Evolutionary conservation across 2,329 filamentous ascomycete species (phyloP).

Genomic region (Clarireedia hainanense): DNA sequence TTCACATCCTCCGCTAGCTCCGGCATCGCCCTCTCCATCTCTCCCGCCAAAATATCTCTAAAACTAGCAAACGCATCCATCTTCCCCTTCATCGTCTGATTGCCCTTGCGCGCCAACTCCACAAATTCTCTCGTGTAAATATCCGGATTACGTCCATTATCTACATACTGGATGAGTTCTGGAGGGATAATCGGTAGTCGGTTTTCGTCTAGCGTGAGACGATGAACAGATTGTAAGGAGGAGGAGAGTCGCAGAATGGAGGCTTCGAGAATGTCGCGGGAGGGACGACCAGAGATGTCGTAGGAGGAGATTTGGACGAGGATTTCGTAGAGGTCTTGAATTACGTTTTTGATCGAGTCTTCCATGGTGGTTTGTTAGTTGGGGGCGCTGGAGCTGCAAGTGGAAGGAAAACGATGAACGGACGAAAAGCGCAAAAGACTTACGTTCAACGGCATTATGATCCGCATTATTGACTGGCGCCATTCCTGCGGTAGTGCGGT

Average conservation of each 20-base stretch:
- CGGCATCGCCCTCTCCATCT: slow-evolving; percentile 26
- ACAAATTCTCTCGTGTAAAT: slow-evolving; percentile 70
- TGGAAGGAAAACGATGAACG: too few species aligned
- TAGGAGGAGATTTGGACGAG: slow-evolving; percentile 57
- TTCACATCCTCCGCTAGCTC: slow-evolving; percentile 27
- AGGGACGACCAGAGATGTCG: slow-evolving; percentile 42
- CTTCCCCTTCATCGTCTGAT: slow-evolving; percentile 62
- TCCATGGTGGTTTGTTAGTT: background rate
- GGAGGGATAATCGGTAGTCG: slow-evolving; percentile 47
- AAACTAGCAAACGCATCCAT: slow-evolving; percentile 52
- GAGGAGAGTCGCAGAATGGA: slow-evolving; percentile 1
- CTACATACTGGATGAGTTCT: slow-evolving; percentile 61
- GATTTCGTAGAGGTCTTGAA: slow-evolving; percentile 56
- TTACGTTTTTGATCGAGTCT: slow-evolving; percentile 48
- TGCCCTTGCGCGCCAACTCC: slow-evolving; percentile 56
- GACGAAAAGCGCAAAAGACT: background rate
- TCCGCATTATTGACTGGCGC: slow-evolving; percentile 4
- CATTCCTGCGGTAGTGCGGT: background rate
- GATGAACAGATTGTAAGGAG: slow-evolving; percentile 14
- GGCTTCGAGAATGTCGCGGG: slow-evolving; percentile 45
- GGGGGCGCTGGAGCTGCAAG: background rate
- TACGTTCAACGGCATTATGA: slow-evolving; percentile 2
- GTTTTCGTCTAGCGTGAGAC: slow-evolving; percentile 29
- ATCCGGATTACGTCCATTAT: slow-evolving; percentile 64
- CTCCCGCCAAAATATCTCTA: slow-evolving; percentile 49